Base-by-base conservation (phyloP, 148 eudicot genomes). In the Arctostaphylos glauca region DNA sequence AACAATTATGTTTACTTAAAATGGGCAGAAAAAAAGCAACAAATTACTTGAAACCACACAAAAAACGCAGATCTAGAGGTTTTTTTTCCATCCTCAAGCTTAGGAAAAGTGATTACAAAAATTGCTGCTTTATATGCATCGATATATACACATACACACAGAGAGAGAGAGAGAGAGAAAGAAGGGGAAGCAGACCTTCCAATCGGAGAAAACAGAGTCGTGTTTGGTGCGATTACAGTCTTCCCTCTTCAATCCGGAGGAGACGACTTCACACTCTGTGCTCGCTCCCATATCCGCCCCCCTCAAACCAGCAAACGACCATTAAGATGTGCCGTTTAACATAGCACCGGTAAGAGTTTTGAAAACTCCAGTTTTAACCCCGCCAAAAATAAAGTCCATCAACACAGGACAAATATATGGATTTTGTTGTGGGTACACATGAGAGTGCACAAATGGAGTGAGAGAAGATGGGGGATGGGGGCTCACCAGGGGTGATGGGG, bases 191-290 rank as follows among this genome's bases (percentile, higher is more conserved):
- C 19, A 54, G 78, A 93, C 94, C 92, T 92, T 87, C 98, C 98
- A 94, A 15, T 81, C 78, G 23, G 95, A 90, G 90, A 96, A 94
- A 80, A 87, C 87, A 18, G 91, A 84, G 78, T 96, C 98, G 58
- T 96, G 98, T 74, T 92, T 96, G 76, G 98, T 94, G 76, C 85
- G 89, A 23, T 53, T 86, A 83, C 85, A 91, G 43, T 92, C 89
- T 84, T 91, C 98, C 71, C 97, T 87, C 79, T 84, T 89, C 9
- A 77, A 48, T 71, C 84, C 50, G 23, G 52, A 89, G 81, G 87
- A 89, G 14, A 18, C 87, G 59, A 77, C 38, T 31, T 1, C 88
- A 15, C 88, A 83, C 66, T 87, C 84, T 81, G 85, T 87, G 44
- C 89, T 83, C 49, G 85, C 87, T 74, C 81, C 81, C 79, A 86